Percentiles rank a stretch among this genome's conserved stretches.
Conservation (phyloP, 148 eudicot species). For the Cornus controversa region DNA sequence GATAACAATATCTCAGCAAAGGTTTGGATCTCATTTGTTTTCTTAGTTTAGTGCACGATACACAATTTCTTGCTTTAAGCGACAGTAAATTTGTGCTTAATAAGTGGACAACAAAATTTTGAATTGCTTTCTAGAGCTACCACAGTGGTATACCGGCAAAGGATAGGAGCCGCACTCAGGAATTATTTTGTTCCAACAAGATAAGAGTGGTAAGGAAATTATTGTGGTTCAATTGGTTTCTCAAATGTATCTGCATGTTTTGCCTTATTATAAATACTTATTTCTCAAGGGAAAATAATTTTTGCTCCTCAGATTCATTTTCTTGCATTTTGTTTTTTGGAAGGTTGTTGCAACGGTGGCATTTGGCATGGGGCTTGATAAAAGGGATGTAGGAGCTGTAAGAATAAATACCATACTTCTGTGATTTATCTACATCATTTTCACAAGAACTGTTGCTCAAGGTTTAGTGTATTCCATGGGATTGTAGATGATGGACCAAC, state of each 20-base stretch:
- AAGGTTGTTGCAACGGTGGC: slow-evolving; percentile 99
- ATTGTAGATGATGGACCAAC: background rate
- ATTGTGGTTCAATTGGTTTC: background rate
- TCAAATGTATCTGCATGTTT: background rate
- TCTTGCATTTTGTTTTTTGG: slow-evolving; percentile 11
- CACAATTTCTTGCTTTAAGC: background rate
- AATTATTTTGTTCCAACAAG: slow-evolving; percentile 82
- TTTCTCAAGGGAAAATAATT: background rate
- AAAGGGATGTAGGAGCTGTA: slow-evolving; percentile 97
- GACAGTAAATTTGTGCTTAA: background rate
- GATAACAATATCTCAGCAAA: slow-evolving; percentile 78
- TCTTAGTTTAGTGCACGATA: background rate
- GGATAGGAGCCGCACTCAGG: slow-evolving; percentile 83
- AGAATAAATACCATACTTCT: slow-evolving; percentile 29
- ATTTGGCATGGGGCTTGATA: slow-evolving; percentile 99
- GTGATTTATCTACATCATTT: background rate
- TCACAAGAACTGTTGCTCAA: background rate
- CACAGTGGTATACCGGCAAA: slow-evolving; percentile 83
- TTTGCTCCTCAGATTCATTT: slow-evolving; percentile 3
- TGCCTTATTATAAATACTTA: background rate
- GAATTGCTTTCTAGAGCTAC: slow-evolving; percentile 60
- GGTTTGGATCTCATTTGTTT: slow-evolving; percentile 45
- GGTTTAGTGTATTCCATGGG: background rate
- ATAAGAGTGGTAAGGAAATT: slow-evolving; percentile 74
- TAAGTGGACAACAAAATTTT: background rate